Conservation (phyloP, 441 rosid species). For the Flueggea neowawraea region DNA sequence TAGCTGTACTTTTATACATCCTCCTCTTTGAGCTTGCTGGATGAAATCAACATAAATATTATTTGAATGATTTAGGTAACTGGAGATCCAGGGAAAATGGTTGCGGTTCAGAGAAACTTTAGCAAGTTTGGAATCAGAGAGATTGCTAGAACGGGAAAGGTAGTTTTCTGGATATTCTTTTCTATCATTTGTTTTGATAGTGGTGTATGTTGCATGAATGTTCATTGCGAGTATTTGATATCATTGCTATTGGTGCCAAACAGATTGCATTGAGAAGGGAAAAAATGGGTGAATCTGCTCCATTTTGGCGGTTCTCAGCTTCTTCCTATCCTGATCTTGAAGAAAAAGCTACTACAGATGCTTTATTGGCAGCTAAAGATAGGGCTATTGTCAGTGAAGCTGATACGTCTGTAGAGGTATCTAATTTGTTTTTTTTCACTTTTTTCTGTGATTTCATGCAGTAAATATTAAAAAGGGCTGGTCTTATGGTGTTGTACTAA, state of each 20-base stretch:
- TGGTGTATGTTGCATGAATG: background rate
- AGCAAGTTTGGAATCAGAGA: constrained; percentile 91
- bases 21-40: background rate
- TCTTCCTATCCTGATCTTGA: constrained; percentile 95
- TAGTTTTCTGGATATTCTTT: constrained; percentile 20
- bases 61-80: constrained; percentile 49
- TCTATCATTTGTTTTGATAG: constrained; percentile 10
- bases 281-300: constrained; percentile 91
- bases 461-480: no score
- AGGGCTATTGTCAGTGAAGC: constrained; percentile 32
- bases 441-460: no score
- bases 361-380: constrained; percentile 39
- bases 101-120: constrained; percentile 67
- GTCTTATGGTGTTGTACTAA: no score
- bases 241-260: constrained; percentile 4
- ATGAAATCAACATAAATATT: background rate
- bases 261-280: constrained; percentile 95
- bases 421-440: constrained; percentile 10
- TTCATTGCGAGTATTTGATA: constrained; percentile 1
- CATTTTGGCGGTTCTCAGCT: constrained; percentile 97
- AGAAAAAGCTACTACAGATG: constrained; percentile 36
- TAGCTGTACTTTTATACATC: background rate
- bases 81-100: constrained; percentile 97
- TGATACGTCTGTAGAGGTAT: constrained; percentile 53
- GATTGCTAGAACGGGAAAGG: constrained; percentile 98